phyloP scores from a whole-genome alignment of 2,329 filamentous ascomycete genomes.

The Aspergillus thermomutatus region DNA sequence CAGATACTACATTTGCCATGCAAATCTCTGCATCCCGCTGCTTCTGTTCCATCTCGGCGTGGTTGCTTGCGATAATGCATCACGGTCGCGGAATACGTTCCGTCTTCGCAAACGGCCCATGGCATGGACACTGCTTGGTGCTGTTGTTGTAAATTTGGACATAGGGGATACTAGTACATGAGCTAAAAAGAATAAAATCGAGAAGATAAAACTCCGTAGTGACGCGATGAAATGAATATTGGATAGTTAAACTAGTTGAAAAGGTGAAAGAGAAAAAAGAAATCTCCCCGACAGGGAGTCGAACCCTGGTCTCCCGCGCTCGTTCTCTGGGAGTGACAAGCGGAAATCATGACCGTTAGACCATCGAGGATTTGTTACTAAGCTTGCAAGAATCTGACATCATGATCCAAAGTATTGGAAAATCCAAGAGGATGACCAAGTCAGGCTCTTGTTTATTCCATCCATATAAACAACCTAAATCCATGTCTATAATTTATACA shows the following conservation, averaged over 20 bases:
- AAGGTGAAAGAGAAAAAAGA: not conserved
- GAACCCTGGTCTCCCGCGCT: not conserved
- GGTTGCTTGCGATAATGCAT: too few relatives aligned
- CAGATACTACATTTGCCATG: too few relatives aligned
- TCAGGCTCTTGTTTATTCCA: not conserved
- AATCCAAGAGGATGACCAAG: not conserved
- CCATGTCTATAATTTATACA: not conserved
- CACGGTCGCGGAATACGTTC: not conserved
- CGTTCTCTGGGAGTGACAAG: not conserved
- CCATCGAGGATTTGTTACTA: constrained; percentile 6
- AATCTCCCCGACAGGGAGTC: not conserved
- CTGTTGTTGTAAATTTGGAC: too few relatives aligned
- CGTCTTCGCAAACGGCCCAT: not conserved
- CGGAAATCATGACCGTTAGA: not conserved
- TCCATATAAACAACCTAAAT: not conserved
- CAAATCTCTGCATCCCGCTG: too few relatives aligned
- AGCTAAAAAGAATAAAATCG: not conserved
- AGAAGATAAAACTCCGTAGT: too few relatives aligned
- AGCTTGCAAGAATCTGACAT: too few relatives aligned
- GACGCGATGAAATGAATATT: too few relatives aligned
- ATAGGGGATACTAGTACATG: not conserved
- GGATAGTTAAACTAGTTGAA: not conserved
- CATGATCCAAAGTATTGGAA: too few relatives aligned
- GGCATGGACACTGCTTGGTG: not conserved
- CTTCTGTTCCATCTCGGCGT: too few relatives aligned